These are phyloP conservation scores for Barnettozyma hawaiiensis DNA, from an alignment of 1,139 yeast genomes.

Conservation along the genomic window DNA sequence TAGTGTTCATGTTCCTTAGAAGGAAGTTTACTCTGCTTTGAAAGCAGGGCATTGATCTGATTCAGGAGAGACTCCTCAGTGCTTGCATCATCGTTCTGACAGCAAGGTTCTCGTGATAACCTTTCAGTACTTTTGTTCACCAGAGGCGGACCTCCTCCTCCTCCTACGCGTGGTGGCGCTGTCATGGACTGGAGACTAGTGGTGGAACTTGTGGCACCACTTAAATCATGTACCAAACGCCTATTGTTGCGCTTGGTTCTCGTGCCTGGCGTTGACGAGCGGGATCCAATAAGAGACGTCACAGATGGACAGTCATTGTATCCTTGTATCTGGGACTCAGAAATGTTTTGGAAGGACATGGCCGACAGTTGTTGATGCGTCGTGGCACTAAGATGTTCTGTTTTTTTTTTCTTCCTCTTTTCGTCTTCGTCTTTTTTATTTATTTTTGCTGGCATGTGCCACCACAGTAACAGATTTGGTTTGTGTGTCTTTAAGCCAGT, in stretches of 20 bases:
- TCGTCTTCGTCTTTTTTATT: too few species aligned
- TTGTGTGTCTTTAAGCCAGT: neutral
- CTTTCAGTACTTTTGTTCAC: neutral
- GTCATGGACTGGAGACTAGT: neutral
- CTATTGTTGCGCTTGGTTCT: constrained; percentile 4
- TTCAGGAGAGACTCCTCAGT: neutral
- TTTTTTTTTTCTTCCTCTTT: too few species aligned
- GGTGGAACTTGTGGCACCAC: neutral
- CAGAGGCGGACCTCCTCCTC: constrained; percentile 1
- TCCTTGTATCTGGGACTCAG: constrained; percentile 24
- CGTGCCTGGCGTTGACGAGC: constrained; percentile 3
- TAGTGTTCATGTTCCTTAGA: constrained; percentile 8
- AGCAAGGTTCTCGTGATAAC: neutral
- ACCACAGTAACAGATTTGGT: neutral
- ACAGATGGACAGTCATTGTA: constrained; percentile 26
- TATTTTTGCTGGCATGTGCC: too few species aligned
- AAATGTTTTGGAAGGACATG: constrained; percentile 24
- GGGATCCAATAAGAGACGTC: constrained; percentile 8
- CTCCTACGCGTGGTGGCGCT: neutral
- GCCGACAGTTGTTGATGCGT: constrained; percentile 5
- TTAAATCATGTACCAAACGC: constrained; percentile 8
- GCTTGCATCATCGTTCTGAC: neutral
- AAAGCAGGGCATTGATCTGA: constrained; percentile 1
- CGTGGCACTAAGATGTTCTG: neutral
- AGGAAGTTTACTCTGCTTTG: constrained; percentile 3